These are phyloP conservation scores for Yarrowia sp. DNA, from an alignment of 805 yeast genomes.

Conservation along the genomic window DNA sequence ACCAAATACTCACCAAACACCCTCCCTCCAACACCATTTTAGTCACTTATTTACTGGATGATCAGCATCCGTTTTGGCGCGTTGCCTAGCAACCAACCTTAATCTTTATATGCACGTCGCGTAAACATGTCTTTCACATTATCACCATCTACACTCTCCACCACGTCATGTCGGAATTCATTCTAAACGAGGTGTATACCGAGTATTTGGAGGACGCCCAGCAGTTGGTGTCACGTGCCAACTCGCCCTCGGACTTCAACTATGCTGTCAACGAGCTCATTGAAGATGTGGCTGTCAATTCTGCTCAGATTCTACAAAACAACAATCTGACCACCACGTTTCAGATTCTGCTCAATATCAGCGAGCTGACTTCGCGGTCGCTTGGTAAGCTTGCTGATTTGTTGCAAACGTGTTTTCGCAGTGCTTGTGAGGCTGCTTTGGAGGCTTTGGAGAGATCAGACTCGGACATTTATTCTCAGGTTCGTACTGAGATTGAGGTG, in stretches of 20 bases:
- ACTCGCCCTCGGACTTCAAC: conserved; percentile 14
- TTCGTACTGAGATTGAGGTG: conserved; percentile 29
- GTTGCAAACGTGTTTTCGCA: neutral
- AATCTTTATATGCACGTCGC: conserved; percentile 6
- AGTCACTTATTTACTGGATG: too few species aligned
- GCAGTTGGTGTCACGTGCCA: conserved; percentile 16
- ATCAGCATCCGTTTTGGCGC: too few species aligned
- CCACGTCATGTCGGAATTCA: conserved; percentile 4
- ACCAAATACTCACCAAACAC: too few species aligned
- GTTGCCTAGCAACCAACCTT: conserved; percentile 9
- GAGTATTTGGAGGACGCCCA: conserved; percentile 16
- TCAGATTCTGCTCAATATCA: conserved; percentile 11
- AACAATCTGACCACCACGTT: conserved; percentile 10
- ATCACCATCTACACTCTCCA: neutral
- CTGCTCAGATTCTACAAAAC: neutral
- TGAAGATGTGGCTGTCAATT: conserved; percentile 14
- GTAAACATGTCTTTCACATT: neutral
- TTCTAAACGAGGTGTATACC: conserved; percentile 6
- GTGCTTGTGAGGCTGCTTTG: neutral
- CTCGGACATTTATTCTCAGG: conserved; percentile 9
- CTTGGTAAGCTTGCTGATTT: conserved; percentile 19
- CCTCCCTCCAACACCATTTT: too few species aligned
- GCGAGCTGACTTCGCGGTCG: conserved; percentile 8
- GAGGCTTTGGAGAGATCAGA: neutral
- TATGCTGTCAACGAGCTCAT: conserved; percentile 21